Evolutionary conservation across 495 filamentous ascomycete species (phyloP), one percentile per base, ranked within the genome.

Genomic region (Trichoderma virens): DNA sequence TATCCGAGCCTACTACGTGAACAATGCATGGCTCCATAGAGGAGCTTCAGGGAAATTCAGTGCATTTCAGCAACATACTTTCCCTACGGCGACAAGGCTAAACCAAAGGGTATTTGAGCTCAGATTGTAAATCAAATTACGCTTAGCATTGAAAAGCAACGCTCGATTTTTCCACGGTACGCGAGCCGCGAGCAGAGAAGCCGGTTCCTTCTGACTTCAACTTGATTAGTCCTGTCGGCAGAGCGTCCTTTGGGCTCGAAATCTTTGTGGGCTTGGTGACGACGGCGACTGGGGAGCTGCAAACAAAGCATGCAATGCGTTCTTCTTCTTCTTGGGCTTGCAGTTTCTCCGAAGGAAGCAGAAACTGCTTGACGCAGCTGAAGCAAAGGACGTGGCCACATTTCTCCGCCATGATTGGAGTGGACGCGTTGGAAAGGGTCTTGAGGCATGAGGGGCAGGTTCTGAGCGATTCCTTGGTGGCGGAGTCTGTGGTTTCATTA

Each of bases 321-420:
- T 79, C 75, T 51, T 85, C 82, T 7, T 74, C 64, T 2, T 81
- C 81, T 0, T 79, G 75, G 47, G 79, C 80, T 68, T 93, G 90
- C 3, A 93, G 88, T 3, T 79, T 75, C 25, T 27, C 25, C 23
- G 75, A 69, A 0, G 86, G 82, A 25, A 79, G 85, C 85, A 98
- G 90, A 74, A 98, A 97, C 70, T 94, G 91, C 51, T 85, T 83
- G 3, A 91, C 89, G 70, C 94, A 98, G 20, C 86, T 90, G 66
- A 89, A 87, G 75, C 94, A 98, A 7, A 97, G 79, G 3, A 98
- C 91, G 69, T 98, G 94, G 0, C 94, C 94, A 71, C 94, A 98
- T 0, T 93, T 92, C 74, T 92, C 94, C 2, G 92, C 90, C 13
- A 98, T 78, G 75, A 90, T 86, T 9, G 92, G 93, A 71, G 90